Base-by-base conservation (phyloP, 345 rosid genomes). In the Rhodomyrtus tomentosa region DNA sequence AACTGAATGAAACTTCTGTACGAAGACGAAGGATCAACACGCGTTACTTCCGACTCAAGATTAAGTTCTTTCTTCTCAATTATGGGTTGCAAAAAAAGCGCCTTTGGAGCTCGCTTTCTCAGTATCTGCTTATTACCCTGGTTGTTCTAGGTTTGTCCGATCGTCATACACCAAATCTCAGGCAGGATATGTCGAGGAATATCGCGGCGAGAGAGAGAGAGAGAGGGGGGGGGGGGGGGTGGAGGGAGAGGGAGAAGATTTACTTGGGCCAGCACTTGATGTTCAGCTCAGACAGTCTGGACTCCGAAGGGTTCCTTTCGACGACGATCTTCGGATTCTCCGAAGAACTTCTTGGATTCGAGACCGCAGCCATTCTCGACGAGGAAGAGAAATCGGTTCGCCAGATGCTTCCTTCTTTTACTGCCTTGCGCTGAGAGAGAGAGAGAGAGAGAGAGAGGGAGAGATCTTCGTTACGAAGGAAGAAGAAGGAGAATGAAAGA, bases 221-320 rank as follows among this genome's bases (percentile, higher is more conserved):
- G 56, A 54, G 55, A 8, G 48, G n/a, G n/a, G n/a, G n/a, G n/a
- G n/a, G n/a, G n/a, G n/a, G n/a, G n/a, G n/a, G n/a, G n/a, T n/a
- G n/a, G n/a, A 25, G 21, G 18, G 82, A 50, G 53, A 81, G 81
- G 8, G 52, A 32, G 55, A 27, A 42, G 50, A 55, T 89, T 92
- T 90, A 96, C 99, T 96, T 96, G 90, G 99, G 98, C 98, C 99
- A 96, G 84, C 92, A 91, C 91, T 93, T 95, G 98, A 95, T 84
- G 90, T 94, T 94, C 59, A 96, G 86, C 84, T 94, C 94, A 18
- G 90, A 87, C 55, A 95, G 96, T 62, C 89, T 91, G 38, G 96
- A 88, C 51, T 94, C 92, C 45, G 98, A 83, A 86, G 99, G 98
- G 87, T 90, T 95, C 74, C 82, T 91, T 85, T 96, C 96, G 0